Evolutionary conservation across 768 basidiomycete genomes (phyloP).

Genomic region (Kwoniella dejecticola): DNA sequence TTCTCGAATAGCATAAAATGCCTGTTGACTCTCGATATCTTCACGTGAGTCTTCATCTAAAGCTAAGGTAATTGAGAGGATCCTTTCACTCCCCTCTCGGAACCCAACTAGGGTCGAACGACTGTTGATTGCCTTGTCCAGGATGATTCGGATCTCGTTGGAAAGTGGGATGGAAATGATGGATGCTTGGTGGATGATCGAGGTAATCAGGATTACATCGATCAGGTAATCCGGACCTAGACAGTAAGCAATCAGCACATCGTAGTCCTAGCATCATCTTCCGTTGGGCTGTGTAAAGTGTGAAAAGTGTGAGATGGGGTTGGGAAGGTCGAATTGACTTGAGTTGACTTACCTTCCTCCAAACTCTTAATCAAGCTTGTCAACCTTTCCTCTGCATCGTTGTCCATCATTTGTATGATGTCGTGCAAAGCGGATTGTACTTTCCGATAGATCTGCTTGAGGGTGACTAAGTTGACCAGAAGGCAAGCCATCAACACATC

Average conservation of each 20-base stretch:
- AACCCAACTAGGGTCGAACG: conserved; percentile 26
- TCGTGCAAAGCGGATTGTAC: conserved; percentile 7
- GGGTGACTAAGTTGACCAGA: conserved; percentile 21
- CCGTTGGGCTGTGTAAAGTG: no score
- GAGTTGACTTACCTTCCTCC: conserved; percentile 33
- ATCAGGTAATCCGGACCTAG: conserved; percentile 47
- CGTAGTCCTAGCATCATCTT: not conserved
- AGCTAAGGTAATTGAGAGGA: conserved; percentile 15
- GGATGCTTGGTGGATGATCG: conserved; percentile 38
- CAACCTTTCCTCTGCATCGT: not conserved
- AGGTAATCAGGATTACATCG: conserved; percentile 36
- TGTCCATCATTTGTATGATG: not conserved
- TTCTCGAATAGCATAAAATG: conserved; percentile 25
- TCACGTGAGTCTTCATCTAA: conserved; percentile 23
- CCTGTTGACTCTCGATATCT: conserved; percentile 29
- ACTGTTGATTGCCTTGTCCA: conserved; percentile 28
- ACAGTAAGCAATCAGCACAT: not conserved
- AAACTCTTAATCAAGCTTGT: conserved; percentile 21
- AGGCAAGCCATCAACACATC: not conserved
- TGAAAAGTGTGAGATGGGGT: no score
- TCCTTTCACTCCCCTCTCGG: conserved; percentile 17
- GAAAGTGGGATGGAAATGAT: conserved; percentile 33
- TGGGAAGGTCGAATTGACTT: no score
- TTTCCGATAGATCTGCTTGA: conserved; percentile 29
- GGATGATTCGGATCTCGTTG: conserved; percentile 26